Base-by-base conservation (phyloP, 768 basidiomycete genomes). In the Termitomyces sp. region DNA sequence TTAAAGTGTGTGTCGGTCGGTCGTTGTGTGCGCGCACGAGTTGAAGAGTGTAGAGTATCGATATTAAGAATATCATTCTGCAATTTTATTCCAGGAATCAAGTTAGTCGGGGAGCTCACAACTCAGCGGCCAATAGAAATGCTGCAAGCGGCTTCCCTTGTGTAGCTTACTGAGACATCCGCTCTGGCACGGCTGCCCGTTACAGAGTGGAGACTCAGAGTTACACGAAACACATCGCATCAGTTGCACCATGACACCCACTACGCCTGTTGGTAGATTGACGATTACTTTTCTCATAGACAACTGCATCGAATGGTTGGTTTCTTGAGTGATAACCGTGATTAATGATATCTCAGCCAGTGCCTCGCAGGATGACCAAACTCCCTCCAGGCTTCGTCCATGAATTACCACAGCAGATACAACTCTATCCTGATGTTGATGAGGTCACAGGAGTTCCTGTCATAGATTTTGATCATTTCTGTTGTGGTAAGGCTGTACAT, bases 271-370 rank as follows among this genome's bases (percentile, higher is more conserved):
- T 37, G 73, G 76, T 51, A 73, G 65, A 43, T 63, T 77, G 48
- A 69, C 65, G 2, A 77, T 89, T 58, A 87, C 82, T 0, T 87
- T 91, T 62, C 77, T 90, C 8, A 87, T 91, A 29, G 90, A 91
- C 66, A 89, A 91, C 62, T 77, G 71, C 56, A 84, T 92, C 35
- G 91, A 93, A 85, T 92, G 91, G 90, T 86, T 56, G 8, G 51
- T 16, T 21, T 34, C 25, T 10, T 45, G 63, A 9, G 19, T 35
- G 11, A 32, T 37, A 14, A 16, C 31, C 21, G n/a, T n/a, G n/a
- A n/a, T n/a, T 45, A 32, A 44, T 19, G 41, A 29, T 12, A 31
- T 53, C 54, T 46, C 21, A 47, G 3, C 29, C 7, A 7, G 7
- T 44, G 27, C 5, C 16, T 14, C 40, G 47, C 25, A 90, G 89